phyloP scores from a whole-genome alignment of 2,329 filamentous ascomycete species.

The Anisogramma anomala region DNA sequence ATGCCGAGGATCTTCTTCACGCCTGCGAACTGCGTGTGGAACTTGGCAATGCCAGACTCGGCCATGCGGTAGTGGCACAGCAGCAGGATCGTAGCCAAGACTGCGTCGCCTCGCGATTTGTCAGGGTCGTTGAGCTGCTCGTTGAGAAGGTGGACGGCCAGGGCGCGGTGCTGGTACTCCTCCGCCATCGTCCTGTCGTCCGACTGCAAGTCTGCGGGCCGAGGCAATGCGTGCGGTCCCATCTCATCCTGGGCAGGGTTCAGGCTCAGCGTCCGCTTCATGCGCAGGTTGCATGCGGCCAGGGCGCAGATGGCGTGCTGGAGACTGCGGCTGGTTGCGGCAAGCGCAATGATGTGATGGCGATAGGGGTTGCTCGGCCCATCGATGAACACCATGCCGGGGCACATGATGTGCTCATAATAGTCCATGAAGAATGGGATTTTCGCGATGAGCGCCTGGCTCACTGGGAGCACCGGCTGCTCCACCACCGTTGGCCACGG shows the following conservation, averaged over 20 bases:
- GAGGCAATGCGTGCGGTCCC: slow-evolving; percentile 33
- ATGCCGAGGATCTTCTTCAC: slow-evolving; percentile 82
- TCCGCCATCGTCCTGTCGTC: slow-evolving; percentile 62
- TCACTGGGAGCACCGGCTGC: slow-evolving; percentile 38
- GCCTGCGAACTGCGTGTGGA: slow-evolving; percentile 84
- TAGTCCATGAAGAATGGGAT: slow-evolving; percentile 88
- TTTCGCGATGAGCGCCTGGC: slow-evolving; percentile 57
- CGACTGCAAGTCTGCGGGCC: slow-evolving; percentile 32
- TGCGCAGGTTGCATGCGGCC: slow-evolving; percentile 79
- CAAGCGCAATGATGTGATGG: slow-evolving; percentile 68
- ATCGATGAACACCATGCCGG: slow-evolving; percentile 85
- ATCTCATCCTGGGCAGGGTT: slow-evolving; percentile 37
- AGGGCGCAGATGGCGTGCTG: slow-evolving; percentile 87
- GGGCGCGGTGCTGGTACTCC: slow-evolving; percentile 67
- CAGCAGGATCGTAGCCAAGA: slow-evolving; percentile 75
- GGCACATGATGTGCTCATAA: slow-evolving; percentile 85
- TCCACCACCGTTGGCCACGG: slow-evolving; percentile 38
- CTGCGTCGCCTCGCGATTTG: slow-evolving; percentile 71
- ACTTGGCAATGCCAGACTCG: slow-evolving; percentile 84
- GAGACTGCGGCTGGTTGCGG: slow-evolving; percentile 66
- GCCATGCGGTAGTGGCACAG: slow-evolving; percentile 89
- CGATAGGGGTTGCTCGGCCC: slow-evolving; percentile 76
- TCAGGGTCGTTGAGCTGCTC: slow-evolving; percentile 66
- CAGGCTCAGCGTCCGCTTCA: slow-evolving; percentile 59
- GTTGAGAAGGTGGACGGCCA: slow-evolving; percentile 75